phyloP scores from a whole-genome alignment of 495 filamentous ascomycete species.

The Neurospora sp. region DNA sequence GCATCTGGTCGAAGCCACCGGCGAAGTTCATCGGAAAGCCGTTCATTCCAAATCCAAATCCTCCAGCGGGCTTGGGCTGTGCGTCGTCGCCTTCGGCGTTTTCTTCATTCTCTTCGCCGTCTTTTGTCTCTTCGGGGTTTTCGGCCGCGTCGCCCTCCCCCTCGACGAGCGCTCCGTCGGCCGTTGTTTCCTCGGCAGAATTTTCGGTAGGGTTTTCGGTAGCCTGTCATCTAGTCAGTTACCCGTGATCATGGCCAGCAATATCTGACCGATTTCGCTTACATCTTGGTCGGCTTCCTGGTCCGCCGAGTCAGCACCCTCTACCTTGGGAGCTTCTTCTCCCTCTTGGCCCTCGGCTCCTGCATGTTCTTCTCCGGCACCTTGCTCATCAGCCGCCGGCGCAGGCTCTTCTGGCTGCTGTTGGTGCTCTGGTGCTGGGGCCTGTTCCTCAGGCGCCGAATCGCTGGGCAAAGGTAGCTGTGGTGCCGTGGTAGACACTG shows the following conservation, averaged over 20 bases:
- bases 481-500: slow-evolving; percentile 14
- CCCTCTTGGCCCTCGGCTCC: slow-evolving; percentile 14
- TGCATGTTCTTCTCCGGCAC: slow-evolving; percentile 3
- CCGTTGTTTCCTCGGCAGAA: not conserved
- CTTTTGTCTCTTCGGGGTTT: slow-evolving; percentile 1
- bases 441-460: not conserved
- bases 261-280: not conserved
- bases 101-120: slow-evolving; percentile 16
- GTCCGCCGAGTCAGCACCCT: not conserved
- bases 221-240: not conserved
- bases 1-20: slow-evolving; percentile 62
- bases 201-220: not conserved
- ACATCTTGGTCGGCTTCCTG: not conserved
- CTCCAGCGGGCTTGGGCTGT: slow-evolving; percentile 24
- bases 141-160: not conserved
- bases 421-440: not conserved
- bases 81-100: slow-evolving; percentile 16
- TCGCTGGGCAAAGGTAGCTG: not conserved
- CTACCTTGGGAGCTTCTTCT: slow-evolving; percentile 9
- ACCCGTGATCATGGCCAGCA: not conserved
- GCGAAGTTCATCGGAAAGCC: slow-evolving; percentile 60
- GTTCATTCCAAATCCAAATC: slow-evolving; percentile 35
- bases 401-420: slow-evolving; percentile 1
- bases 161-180: not conserved
- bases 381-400: slow-evolving; percentile 1